Evolutionary conservation across 2,329 filamentous ascomycete species (phyloP).

Genomic region (Cyphellophora europaea): DNA sequence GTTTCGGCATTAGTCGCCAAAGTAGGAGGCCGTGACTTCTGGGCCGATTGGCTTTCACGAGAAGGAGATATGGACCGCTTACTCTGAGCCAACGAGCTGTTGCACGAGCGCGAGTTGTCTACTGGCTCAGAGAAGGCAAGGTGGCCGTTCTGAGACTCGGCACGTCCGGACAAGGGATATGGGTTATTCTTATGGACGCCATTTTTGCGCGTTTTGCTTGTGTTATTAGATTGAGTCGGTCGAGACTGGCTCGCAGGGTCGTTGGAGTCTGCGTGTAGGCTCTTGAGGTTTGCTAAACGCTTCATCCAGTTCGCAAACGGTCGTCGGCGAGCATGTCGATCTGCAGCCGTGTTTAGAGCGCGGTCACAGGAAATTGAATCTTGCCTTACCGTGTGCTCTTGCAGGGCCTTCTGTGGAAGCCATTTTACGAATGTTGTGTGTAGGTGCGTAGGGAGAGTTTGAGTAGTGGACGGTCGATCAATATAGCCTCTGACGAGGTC

Average conservation of each 20-base stretch:
- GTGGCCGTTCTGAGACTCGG: conserved; percentile 34
- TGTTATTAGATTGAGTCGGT: conserved; percentile 10
- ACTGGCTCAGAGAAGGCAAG: conserved; percentile 43
- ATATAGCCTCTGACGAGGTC: too few species aligned
- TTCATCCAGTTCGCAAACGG: conserved; percentile 93
- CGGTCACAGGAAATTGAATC: conserved; percentile 4
- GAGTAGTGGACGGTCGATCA: too few species aligned
- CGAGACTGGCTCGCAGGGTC: conserved; percentile 4
- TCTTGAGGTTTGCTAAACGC: conserved; percentile 81
- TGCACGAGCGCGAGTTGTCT: conserved; percentile 45
- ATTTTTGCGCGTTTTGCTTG: conserved; percentile 44
- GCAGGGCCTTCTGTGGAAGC: conserved; percentile 17
- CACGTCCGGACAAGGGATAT: conserved; percentile 69
- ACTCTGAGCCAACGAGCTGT: conserved; percentile 46
- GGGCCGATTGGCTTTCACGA: conserved; percentile 53
- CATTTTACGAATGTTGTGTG: too few species aligned
- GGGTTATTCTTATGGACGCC: conserved; percentile 69
- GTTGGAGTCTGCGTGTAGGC: conserved; percentile 50
- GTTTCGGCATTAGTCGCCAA: conserved; percentile 76
- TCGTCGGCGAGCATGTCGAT: conserved; percentile 64
- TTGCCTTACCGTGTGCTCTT: conserved; percentile 14
- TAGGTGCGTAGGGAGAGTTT: too few species aligned
- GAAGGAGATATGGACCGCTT: conserved; percentile 54
- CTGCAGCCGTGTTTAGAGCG: conserved; percentile 30
- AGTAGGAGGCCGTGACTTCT: conserved; percentile 67